Conservation (phyloP, 768 basidiomycete species). For the Crassisporium funariophilum region DNA sequence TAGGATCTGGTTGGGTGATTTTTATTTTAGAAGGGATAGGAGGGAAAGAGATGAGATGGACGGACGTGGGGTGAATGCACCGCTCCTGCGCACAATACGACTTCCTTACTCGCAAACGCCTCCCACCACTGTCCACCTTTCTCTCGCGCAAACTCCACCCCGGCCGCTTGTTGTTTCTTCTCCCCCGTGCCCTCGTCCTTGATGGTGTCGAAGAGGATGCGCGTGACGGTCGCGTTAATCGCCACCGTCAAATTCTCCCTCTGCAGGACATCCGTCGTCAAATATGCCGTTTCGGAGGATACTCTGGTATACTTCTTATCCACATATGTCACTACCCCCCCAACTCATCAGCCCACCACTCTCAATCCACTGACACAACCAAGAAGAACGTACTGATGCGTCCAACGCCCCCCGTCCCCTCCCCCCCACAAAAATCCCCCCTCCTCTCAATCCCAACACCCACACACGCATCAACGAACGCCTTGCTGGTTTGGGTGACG, state of each 20-base stretch:
- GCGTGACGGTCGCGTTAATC: slow-evolving; percentile 55
- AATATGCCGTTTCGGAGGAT: slow-evolving; percentile 65
- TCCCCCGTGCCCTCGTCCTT: slow-evolving; percentile 30
- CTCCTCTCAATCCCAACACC: slow-evolving; percentile 56
- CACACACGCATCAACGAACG: slow-evolving; percentile 58
- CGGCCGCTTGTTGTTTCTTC: slow-evolving; percentile 54
- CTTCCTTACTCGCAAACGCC: slow-evolving; percentile 55
- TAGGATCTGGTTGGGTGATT: too few relatives aligned
- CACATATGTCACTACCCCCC: slow-evolving; percentile 64
- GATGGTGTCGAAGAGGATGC: slow-evolving; percentile 52
- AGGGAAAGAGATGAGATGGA: neutral
- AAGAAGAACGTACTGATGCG: slow-evolving; percentile 44
- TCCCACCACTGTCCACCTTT: slow-evolving; percentile 41
- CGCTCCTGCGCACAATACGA: slow-evolving; percentile 47
- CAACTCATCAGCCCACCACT: neutral
- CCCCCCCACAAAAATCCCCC: slow-evolving; percentile 60
- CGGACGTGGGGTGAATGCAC: slow-evolving; percentile 15
- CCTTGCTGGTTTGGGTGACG: slow-evolving; percentile 43
- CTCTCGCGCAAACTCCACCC: slow-evolving; percentile 58
- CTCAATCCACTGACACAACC: neutral
- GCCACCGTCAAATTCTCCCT: slow-evolving; percentile 68
- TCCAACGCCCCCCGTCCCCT: slow-evolving; percentile 62
- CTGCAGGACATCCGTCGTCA: slow-evolving; percentile 62
- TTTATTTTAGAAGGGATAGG: too few relatives aligned
- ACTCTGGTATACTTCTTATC: slow-evolving; percentile 53